phyloP scores from a whole-genome alignment of 2,329 filamentous ascomycete genomes.

The Dactylella cylindrospora region DNA sequence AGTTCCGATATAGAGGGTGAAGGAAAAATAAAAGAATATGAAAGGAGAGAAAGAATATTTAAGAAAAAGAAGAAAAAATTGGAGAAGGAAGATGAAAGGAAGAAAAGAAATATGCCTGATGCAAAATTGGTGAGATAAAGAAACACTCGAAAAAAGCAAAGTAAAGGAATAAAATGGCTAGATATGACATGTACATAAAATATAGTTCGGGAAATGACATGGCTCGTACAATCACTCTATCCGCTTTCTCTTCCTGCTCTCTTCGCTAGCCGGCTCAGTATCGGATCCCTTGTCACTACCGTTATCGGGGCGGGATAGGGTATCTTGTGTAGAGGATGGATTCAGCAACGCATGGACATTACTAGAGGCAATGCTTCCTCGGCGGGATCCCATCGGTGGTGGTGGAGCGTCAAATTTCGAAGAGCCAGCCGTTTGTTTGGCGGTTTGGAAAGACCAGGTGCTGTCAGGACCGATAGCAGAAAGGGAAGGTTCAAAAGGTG shows the following conservation, averaged over 20 bases:
- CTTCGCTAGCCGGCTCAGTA: conserved; percentile 23
- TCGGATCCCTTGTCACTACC: conserved; percentile 40
- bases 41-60: not conserved
- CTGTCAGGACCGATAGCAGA: conserved; percentile 47
- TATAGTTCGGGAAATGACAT: too few species aligned
- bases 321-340: conserved; percentile 44
- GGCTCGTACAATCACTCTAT: conserved; percentile 17
- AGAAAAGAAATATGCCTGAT: not conserved
- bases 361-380: conserved; percentile 49
- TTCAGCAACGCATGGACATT: conserved; percentile 50
- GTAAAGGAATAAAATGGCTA: not conserved
- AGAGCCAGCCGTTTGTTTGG: conserved; percentile 38
- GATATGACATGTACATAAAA: conserved; percentile 1
- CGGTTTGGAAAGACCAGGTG: conserved; percentile 46
- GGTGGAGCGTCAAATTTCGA: conserved; percentile 45
- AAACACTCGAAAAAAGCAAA: not conserved
- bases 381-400: conserved; percentile 49
- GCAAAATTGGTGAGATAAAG: not conserved
- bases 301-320: conserved; percentile 27
- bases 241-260: conserved; percentile 40
- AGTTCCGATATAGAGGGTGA: conserved; percentile 6
- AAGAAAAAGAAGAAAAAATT: not conserved
- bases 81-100: not conserved
- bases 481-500: conserved; percentile 47
- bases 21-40: conserved; percentile 3